Evolutionary conservation across 108 stramenopile genomes (phyloP), one percentile per base, ranked within the genome.

Genomic region (Cylindrotheca closterium): DNA sequence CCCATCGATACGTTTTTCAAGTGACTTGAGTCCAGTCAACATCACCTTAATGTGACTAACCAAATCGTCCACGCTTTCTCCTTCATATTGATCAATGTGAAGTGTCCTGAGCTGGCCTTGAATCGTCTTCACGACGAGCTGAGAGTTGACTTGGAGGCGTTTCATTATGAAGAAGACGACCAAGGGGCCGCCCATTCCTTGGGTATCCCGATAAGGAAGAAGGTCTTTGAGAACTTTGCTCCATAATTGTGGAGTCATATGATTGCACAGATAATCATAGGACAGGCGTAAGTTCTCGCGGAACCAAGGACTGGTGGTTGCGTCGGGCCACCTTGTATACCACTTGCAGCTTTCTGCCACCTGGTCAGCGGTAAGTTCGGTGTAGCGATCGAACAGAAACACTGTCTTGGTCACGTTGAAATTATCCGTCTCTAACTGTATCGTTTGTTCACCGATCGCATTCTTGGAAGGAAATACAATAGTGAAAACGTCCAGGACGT

Each of bases 141-240:
- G 55, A 4, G 55, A 55, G 28, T 55, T 55, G 24, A 29, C 28
- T 55, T 55, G 55, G 27, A 55, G 58, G 3, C 37, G 31, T 12
- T 22, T 4, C 21, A 59, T 34, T 18, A 59, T 34, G 37, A 21
- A 45, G 4, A 3, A 34, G 37, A 59, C n/a, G 33, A 59, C 19
- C 7, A 59, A 23, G 3, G 58, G 58, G 3, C 58, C 58, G 3
- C 34, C 58, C 15, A 29, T 10, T 22, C 19, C 58, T 22, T 22
- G 34, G 19, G 58, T 42, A 3, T 18, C 23, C 18, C 3, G 19
- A 22, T 59, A 59, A 10, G 23, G 23, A 28, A 7, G 8, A 4
- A 10, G 7, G 23, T 59, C 58, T 24, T 59, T 34, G 18, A 45
- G 15, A 19, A 59, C 34, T 34, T 59, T 59, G 33, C 37, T 34